Evolutionary conservation across 805 yeast genomes (phyloP).

Genomic region (Suhomyces emberorum): DNA sequence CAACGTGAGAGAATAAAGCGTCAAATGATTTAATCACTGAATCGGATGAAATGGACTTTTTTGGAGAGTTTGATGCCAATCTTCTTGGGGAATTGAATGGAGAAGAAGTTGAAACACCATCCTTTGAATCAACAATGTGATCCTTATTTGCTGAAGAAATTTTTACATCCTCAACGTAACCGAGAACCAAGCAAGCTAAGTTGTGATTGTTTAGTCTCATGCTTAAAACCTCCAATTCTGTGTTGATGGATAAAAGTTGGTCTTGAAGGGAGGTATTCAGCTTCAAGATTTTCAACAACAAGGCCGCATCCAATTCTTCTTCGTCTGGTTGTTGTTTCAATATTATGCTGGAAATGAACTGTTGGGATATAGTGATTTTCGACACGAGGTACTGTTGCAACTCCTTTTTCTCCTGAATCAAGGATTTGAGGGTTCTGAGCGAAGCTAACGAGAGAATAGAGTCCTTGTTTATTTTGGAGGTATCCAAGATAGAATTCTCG

Average conservation of each 20-base stretch:
- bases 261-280: slow-evolving; percentile 31
- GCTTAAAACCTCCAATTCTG: slow-evolving; percentile 28
- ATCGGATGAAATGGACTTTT: slow-evolving; percentile 2
- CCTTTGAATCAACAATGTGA: not conserved
- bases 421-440: slow-evolving; percentile 25
- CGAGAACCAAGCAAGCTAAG: slow-evolving; percentile 43
- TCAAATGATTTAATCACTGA: slow-evolving; percentile 31
- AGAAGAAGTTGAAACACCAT: slow-evolving; percentile 3
- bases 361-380: slow-evolving; percentile 30
- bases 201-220: slow-evolving; percentile 38
- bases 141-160: slow-evolving; percentile 14
- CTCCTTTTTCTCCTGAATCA: slow-evolving; percentile 28
- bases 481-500: slow-evolving; percentile 43
- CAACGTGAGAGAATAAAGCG: slow-evolving; percentile 44
- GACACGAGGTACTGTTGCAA: slow-evolving; percentile 28
- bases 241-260: slow-evolving; percentile 21
- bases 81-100: slow-evolving; percentile 11
- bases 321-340: slow-evolving; percentile 43
- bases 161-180: slow-evolving; percentile 45
- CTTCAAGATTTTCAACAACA: slow-evolving; percentile 30
- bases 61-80: slow-evolving; percentile 2
- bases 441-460: slow-evolving; percentile 30
- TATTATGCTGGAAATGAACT: slow-evolving; percentile 29
- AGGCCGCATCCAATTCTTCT: slow-evolving; percentile 45
- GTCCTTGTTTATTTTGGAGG: slow-evolving; percentile 31